These are phyloP conservation scores for Pseudogymnoascus sp. DNA, from an alignment of 2,329 filamentous ascomycete genomes.

Conservation along the genomic window DNA sequence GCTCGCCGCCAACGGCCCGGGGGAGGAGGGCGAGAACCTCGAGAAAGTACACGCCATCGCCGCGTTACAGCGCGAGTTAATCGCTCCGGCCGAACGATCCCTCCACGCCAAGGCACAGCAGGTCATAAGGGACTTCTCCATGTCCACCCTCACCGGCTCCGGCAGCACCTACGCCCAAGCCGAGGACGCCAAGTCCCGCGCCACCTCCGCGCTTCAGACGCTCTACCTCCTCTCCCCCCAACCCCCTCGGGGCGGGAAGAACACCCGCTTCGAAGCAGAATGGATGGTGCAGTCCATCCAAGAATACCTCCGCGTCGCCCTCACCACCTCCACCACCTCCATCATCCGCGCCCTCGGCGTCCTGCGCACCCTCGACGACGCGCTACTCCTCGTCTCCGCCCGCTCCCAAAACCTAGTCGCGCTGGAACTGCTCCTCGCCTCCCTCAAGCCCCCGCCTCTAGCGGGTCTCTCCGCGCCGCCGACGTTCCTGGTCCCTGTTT, in stretches of 20 bases:
- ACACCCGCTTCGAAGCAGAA: slow-evolving; percentile 50
- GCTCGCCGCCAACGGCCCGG: slow-evolving; percentile 55
- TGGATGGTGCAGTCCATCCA: slow-evolving; percentile 71
- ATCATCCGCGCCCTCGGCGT: slow-evolving; percentile 69
- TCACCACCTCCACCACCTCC: slow-evolving; percentile 69
- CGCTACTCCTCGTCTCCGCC: slow-evolving; percentile 70
- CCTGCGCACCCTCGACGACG: slow-evolving; percentile 72
- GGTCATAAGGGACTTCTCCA: slow-evolving; percentile 73
- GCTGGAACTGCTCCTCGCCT: slow-evolving; percentile 67
- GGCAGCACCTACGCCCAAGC: slow-evolving; percentile 49
- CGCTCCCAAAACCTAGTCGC: slow-evolving; percentile 89
- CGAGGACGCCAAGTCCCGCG: slow-evolving; percentile 67
- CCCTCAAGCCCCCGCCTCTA: slow-evolving; percentile 57
- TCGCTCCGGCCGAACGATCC: slow-evolving; percentile 63
- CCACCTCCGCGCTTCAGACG: slow-evolving; percentile 64
- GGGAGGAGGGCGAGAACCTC: slow-evolving; percentile 70
- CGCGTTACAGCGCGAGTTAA: slow-evolving; percentile 59
- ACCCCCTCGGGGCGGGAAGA: slow-evolving; percentile 42
- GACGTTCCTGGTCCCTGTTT: slow-evolving; percentile 62
- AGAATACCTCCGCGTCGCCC: slow-evolving; percentile 68
- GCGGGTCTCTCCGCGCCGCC: slow-evolving; percentile 32
- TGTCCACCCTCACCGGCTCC: slow-evolving; percentile 45
- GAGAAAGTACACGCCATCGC: slow-evolving; percentile 64
- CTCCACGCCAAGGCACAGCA: slow-evolving; percentile 69
- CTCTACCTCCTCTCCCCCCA: slow-evolving; percentile 76